These are phyloP conservation scores for Lentinula sp. DNA, from an alignment of 768 basidiomycete species.

Conservation along the genomic window DNA sequence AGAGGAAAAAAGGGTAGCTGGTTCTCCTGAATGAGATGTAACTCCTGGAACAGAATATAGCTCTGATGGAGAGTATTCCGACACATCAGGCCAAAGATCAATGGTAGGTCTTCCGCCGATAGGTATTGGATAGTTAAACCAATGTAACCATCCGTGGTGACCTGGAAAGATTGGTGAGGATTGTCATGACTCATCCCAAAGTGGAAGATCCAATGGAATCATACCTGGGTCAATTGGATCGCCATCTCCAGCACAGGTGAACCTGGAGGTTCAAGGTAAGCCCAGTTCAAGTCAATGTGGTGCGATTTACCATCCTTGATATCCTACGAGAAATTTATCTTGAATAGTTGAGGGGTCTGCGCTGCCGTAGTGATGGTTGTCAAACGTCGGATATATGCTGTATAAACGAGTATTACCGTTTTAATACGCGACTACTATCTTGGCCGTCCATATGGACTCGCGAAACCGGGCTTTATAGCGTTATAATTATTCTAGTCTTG, in stretches of 20 bases:
- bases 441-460: background rate
- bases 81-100: conserved; percentile 79
- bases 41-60: conserved; percentile 67
- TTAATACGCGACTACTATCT: conserved; percentile 27
- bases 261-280: conserved; percentile 35
- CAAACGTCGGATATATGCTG: background rate
- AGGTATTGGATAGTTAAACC: conserved; percentile 67
- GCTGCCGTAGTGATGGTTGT: conserved; percentile 20
- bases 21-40: conserved; percentile 46
- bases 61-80: conserved; percentile 64
- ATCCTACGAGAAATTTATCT: conserved; percentile 79
- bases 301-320: conserved; percentile 71
- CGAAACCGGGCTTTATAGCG: background rate
- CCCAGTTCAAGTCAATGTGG: background rate
- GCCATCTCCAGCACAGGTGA: conserved; percentile 66
- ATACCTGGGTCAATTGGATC: conserved; percentile 57
- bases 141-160: conserved; percentile 86
- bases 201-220: background rate
- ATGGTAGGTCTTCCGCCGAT: conserved; percentile 66
- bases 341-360: conserved; percentile 74
- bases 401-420: conserved; percentile 26
- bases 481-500: conserved; percentile 12
- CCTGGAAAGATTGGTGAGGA: conserved; percentile 22
- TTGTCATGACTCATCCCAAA: background rate
- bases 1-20: conserved; percentile 72